phyloP scores from a whole-genome alignment of 2,329 filamentous ascomycete genomes.

The Pseudogymnoascus sp. region DNA sequence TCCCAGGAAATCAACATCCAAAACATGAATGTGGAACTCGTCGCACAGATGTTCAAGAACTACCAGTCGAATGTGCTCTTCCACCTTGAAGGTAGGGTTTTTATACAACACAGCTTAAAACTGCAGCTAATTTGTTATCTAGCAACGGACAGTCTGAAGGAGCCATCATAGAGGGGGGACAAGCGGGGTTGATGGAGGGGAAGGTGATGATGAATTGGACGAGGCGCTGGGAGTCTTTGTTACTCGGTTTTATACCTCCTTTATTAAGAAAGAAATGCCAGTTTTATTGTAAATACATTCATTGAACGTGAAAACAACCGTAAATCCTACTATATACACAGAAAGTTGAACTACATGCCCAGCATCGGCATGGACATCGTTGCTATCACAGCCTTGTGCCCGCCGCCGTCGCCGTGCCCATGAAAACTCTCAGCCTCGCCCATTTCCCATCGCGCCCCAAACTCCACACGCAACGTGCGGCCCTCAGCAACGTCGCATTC shows the following conservation, averaged over 20 bases:
- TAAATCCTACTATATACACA: neutral
- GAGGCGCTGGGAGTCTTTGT: slow-evolving; percentile 5
- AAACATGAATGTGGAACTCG: slow-evolving; percentile 97
- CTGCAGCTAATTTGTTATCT: slow-evolving; percentile 18
- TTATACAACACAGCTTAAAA: slow-evolving; percentile 9
- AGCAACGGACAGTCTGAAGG: slow-evolving; percentile 80
- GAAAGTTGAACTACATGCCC: neutral
- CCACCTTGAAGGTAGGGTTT: slow-evolving; percentile 77
- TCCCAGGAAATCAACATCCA: slow-evolving; percentile 89
- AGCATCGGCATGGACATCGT: neutral
- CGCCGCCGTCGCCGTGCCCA: neutral
- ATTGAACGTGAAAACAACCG: neutral
- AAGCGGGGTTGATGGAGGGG: neutral
- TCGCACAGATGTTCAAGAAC: slow-evolving; percentile 99
- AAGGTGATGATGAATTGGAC: slow-evolving; percentile 3
- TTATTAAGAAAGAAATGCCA: neutral
- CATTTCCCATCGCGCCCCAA: slow-evolving; percentile 2
- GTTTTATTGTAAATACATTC: neutral
- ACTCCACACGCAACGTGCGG: neutral
- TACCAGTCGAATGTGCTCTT: slow-evolving; percentile 98
- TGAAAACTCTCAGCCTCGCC: slow-evolving; percentile 8
- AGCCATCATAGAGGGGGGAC: slow-evolving; percentile 50
- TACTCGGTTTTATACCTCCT: neutral
- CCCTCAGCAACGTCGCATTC: neutral
- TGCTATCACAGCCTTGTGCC: slow-evolving; percentile 10